These are phyloP conservation scores for Barbarea vulgaris DNA, from an alignment of 345 rosid species.

Conservation along the genomic window DNA sequence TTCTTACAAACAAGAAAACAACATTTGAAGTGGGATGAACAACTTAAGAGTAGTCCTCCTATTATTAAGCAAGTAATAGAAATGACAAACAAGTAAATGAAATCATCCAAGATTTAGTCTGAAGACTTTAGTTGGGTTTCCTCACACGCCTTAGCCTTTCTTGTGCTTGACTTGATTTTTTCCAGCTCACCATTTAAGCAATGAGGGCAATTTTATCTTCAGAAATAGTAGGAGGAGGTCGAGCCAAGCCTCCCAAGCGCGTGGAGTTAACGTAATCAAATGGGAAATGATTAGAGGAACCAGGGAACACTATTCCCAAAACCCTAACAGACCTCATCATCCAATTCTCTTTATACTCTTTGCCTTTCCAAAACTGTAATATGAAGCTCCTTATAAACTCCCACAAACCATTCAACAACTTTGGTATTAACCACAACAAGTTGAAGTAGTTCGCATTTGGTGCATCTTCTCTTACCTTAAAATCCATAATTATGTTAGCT, in stretches of 20 bases:
- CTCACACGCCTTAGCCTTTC: background rate
- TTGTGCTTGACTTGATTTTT: background rate
- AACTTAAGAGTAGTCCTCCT: background rate
- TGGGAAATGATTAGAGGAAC: slow-evolving; percentile 44
- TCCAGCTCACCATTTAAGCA: background rate
- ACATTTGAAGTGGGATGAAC: background rate
- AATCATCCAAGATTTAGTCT: too few species aligned
- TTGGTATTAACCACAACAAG: slow-evolving; percentile 33
- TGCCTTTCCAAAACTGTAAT: slow-evolving; percentile 37
- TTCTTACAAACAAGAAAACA: background rate
- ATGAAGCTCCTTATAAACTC: slow-evolving; percentile 52
- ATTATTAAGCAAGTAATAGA: background rate
- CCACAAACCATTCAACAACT: slow-evolving; percentile 43
- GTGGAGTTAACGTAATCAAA: slow-evolving; percentile 47
- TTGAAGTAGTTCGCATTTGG: slow-evolving; percentile 45
- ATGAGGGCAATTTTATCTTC: slow-evolving; percentile 35
- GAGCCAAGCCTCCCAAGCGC: slow-evolving; percentile 43
- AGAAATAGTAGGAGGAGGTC: slow-evolving; percentile 7
- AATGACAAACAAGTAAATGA: background rate
- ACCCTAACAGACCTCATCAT: slow-evolving; percentile 34
- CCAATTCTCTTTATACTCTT: slow-evolving; percentile 49
- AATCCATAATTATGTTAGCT: background rate
- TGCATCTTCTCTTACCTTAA: slow-evolving; percentile 45
- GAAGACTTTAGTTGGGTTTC: background rate
- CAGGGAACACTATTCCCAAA: slow-evolving; percentile 44